These are phyloP conservation scores for Camptophora hylomeconis DNA, from an alignment of 2,329 filamentous ascomycete species.

Conservation along the genomic window DNA sequence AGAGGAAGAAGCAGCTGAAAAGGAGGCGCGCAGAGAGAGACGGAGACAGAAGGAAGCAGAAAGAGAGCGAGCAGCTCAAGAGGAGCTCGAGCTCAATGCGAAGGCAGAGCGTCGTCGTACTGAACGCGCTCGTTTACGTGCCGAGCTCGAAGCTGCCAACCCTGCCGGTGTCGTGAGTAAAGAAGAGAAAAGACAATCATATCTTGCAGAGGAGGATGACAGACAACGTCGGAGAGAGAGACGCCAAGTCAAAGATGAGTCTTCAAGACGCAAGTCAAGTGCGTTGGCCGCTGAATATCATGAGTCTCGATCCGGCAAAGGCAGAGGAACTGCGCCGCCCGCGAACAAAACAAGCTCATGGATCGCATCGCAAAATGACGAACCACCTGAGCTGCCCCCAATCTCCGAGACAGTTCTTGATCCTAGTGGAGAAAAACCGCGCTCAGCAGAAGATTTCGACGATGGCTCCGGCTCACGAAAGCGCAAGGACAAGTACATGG, in stretches of 20 bases:
- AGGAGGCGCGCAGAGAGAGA: conserved; percentile 47
- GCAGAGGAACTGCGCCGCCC: conserved; percentile 17
- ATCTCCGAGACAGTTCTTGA: conserved; percentile 34
- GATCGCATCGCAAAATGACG: conserved; percentile 34
- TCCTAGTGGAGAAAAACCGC: conserved; percentile 17
- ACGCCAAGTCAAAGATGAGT: conserved; percentile 24
- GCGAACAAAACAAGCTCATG: conserved; percentile 37
- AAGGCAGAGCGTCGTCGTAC: conserved; percentile 28
- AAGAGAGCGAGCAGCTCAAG: conserved; percentile 20
- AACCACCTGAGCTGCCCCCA: conserved; percentile 35
- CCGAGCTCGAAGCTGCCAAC: conserved; percentile 14
- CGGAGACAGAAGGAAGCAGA: conserved; percentile 25
- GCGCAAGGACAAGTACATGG: conserved; percentile 28
- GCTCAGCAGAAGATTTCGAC: conserved; percentile 15
- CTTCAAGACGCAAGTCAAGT: conserved; percentile 18
- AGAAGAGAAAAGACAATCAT: conserved; percentile 23
- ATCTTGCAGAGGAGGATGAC: conserved; percentile 18
- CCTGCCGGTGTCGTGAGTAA: conserved; percentile 10
- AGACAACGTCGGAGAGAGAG: conserved; percentile 17
- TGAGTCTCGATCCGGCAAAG: conserved; percentile 19
- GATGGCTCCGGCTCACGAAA: conserved; percentile 22
- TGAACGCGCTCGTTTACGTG: conserved; percentile 15
- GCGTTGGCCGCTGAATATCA: conserved; percentile 22
- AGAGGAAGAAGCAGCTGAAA: conserved; percentile 40
- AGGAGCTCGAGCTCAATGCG: conserved; percentile 21